Percentiles rank a stretch among this genome's conserved stretches.
Conservation (phyloP, 257 asterid species). For the Primulina huaijiensis region DNA sequence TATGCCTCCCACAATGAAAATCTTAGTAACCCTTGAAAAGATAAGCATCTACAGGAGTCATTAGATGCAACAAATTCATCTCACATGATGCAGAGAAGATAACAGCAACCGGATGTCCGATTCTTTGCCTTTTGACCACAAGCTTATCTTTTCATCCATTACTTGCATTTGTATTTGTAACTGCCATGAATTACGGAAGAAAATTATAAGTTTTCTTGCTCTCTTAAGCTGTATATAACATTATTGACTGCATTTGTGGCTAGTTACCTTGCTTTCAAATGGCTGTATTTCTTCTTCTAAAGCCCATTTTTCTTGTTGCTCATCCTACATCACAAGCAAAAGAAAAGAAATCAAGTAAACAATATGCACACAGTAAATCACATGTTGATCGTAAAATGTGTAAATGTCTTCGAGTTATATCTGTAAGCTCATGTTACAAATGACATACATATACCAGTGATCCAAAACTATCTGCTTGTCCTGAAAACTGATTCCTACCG, state of each 20-base stretch:
- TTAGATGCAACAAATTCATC: conserved; percentile 21
- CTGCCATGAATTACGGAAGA: conserved; percentile 5
- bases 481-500: conserved; percentile 35
- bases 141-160: conserved; percentile 51
- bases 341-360: conserved; percentile 1
- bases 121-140: conserved; percentile 70
- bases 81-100: conserved; percentile 68
- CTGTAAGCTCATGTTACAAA: conserved; percentile 1
- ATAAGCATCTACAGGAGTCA: neutral
- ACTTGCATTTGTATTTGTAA: conserved; percentile 46
- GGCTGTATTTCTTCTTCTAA: conserved; percentile 33
- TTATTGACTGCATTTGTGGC: neutral
- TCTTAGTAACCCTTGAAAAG: neutral
- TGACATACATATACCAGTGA: conserved; percentile 35
- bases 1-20: neutral
- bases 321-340: conserved; percentile 35
- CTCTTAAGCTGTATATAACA: neutral
- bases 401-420: neutral
- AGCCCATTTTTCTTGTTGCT: conserved; percentile 36
- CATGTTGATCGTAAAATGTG: neutral
- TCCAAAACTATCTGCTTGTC: conserved; percentile 30
- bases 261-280: conserved; percentile 35
- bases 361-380: neutral
- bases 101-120: conserved; percentile 63
- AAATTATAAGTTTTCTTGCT: neutral